phyloP scores from a whole-genome alignment of 1,284 basidiomycete species.

The Boletellus sp. region DNA sequence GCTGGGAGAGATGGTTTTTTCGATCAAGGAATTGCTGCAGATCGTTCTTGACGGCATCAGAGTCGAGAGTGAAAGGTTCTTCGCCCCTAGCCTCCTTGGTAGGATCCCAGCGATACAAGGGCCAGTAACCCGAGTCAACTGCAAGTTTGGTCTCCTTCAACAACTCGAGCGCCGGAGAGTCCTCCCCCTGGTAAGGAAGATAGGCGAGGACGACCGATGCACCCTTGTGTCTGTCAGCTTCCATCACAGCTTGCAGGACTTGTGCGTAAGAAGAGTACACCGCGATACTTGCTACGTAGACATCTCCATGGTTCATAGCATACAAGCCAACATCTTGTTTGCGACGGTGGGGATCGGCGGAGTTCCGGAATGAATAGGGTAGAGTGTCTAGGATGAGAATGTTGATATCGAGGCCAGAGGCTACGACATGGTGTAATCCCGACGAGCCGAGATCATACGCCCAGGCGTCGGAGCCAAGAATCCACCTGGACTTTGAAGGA shows the following conservation, averaged over 20 bases:
- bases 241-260: constrained; percentile 88
- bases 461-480: constrained; percentile 97
- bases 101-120: constrained; percentile 97
- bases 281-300: constrained; percentile 93
- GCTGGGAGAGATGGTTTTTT: constrained; percentile 93
- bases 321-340: constrained; percentile 96
- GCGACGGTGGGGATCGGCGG: constrained; percentile 66
- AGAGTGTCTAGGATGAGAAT: constrained; percentile 93
- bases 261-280: constrained; percentile 96
- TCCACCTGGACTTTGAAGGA: constrained; percentile 79
- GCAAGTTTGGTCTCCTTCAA: constrained; percentile 97
- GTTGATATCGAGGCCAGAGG: constrained; percentile 90
- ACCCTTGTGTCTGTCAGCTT: constrained; percentile 88
- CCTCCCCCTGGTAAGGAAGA: constrained; percentile 82
- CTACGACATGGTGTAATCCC: constrained; percentile 91
- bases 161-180: constrained; percentile 80
- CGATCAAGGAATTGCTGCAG: constrained; percentile 94
- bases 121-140: constrained; percentile 97
- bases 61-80: constrained; percentile 92
- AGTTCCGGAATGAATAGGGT: constrained; percentile 78
- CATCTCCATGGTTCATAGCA: constrained; percentile 97
- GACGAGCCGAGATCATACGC: constrained; percentile 96
- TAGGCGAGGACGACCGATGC: constrained; percentile 94
- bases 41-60: constrained; percentile 91
- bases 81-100: constrained; percentile 69